A percentile compares a stretch with the other conserved stretches of the same genome.
Conservation (phyloP, 108 stramenopile genomes). For the Phaeodactylum tricornutum region DNA sequence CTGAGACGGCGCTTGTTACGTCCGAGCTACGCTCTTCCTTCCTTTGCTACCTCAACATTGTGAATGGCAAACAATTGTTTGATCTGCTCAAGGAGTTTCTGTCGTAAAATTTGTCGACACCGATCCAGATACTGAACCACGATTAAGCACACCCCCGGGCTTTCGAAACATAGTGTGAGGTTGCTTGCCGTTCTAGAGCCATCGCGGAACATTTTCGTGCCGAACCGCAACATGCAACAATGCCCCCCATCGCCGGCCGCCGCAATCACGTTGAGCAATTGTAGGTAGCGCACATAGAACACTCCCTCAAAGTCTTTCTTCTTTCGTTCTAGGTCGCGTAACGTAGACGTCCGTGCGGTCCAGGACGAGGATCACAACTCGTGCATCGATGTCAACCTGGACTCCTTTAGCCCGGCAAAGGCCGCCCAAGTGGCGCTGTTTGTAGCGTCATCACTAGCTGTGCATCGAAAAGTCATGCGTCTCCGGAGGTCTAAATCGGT, state of each 20-base stretch:
- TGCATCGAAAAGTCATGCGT: slow-evolving; percentile 50
- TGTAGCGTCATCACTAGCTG: slow-evolving; percentile 2
- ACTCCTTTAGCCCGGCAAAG: not conserved
- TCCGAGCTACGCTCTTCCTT: no score
- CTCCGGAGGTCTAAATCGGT: slow-evolving; percentile 60
- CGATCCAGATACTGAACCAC: slow-evolving; percentile 59
- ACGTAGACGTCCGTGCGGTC: slow-evolving; percentile 62
- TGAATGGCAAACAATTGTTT: no score
- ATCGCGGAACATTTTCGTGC: slow-evolving; percentile 17
- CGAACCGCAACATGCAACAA: slow-evolving; percentile 57
- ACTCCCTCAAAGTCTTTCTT: slow-evolving; percentile 35
- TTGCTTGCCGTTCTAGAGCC: slow-evolving; percentile 62
- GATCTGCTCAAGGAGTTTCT: no score
- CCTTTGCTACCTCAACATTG: no score
- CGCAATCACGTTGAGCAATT: slow-evolving; percentile 53
- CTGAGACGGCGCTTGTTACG: no score
- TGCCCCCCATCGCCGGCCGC: slow-evolving; percentile 43
- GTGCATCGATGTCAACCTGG: not conserved
- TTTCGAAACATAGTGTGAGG: slow-evolving; percentile 54
- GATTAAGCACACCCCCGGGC: slow-evolving; percentile 26
- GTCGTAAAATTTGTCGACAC: slow-evolving; percentile 21
- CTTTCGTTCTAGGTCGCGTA: slow-evolving; percentile 18
- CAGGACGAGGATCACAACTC: slow-evolving; percentile 36
- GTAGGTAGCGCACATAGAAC: slow-evolving; percentile 33
- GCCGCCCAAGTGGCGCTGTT: no score